Base-by-base conservation (phyloP, 192 early-diverging fungal genomes). In the Backusella luteola region DNA sequence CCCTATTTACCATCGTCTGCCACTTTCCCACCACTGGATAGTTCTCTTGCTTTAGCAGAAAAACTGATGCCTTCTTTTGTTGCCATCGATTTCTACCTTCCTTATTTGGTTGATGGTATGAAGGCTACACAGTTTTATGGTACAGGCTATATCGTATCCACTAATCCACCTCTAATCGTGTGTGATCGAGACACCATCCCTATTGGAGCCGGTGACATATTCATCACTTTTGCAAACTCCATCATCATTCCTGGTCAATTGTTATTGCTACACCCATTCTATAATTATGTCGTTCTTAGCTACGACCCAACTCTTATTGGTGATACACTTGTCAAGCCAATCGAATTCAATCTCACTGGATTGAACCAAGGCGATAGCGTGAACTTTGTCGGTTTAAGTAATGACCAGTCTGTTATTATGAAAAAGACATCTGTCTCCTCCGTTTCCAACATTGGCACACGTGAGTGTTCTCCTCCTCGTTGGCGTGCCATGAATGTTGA, bases 231-330 rank as follows among this genome's bases (percentile, higher is more conserved):
- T 80, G 95, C 92, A 52, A 93, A 96, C 76, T 91, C 91, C 36
- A 90, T 96, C n/a, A 91, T 94, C 52, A 92, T 99, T 73, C 96
- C 95, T 0, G 97, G 89, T 21, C 90, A 89, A 73, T 82, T 96
- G 52, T 76, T 92, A 6, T 95, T 94, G 74, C 67, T 94, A 49
- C 97, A 99, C 71, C 97, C 96, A 1, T 90, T 91, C 1, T 93
- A 96, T 77, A 97, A 96, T 86, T 93, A 93, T 85, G 91, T 92
- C 1, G 87, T 99, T 39, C 38, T 99, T 12, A 89, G 89, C 38
- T 99, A 95, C 77, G 92, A 99, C 67, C 87, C 94, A 29, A 75
- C 70, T 14, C 83, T 92, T 7, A 78, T 97, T 69, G 95, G 93
- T 21, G 79, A 89, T 8, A 95, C 94, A 8, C 92, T 95, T 17